Evolutionary conservation across 192 early-diverging fungal genomes (phyloP).

Genomic region (Coemansia sp.): DNA sequence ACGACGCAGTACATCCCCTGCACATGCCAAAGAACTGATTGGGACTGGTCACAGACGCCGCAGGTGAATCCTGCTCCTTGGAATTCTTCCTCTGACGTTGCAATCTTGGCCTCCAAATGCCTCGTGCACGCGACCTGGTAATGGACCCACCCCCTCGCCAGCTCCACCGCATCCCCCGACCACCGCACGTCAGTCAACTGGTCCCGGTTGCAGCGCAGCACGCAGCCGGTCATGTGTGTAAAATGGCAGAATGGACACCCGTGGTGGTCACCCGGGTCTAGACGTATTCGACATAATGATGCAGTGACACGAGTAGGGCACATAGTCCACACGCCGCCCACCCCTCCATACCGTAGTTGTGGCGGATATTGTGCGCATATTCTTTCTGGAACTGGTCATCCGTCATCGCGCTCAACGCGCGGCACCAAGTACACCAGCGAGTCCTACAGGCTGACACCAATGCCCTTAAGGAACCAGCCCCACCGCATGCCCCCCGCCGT

Average conservation of each 20-base stretch:
- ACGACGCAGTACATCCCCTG: no score
- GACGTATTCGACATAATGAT: slow-evolving; percentile 83
- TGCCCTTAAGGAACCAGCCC: slow-evolving; percentile 92
- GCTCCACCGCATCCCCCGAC: slow-evolving; percentile 61
- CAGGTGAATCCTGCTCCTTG: slow-evolving; percentile 7
- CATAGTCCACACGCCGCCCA: slow-evolving; percentile 75
- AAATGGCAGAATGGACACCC: slow-evolving; percentile 95
- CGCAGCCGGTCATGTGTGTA: slow-evolving; percentile 60
- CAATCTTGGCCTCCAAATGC: slow-evolving; percentile 75
- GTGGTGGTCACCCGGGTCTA: slow-evolving; percentile 79
- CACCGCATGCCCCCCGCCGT: slow-evolving; percentile 87
- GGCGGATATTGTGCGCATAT: slow-evolving; percentile 92
- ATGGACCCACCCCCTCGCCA: slow-evolving; percentile 72
- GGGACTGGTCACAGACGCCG: no score
- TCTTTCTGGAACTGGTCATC: slow-evolving; percentile 91
- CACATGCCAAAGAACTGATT: no score
- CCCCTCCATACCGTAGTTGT: slow-evolving; percentile 95
- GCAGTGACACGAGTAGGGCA: slow-evolving; percentile 77
- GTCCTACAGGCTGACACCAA: slow-evolving; percentile 85
- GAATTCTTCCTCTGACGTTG: slow-evolving; percentile 11
- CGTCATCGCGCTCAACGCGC: slow-evolving; percentile 71
- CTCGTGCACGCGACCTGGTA: slow-evolving; percentile 93
- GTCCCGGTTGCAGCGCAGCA: slow-evolving; percentile 56
- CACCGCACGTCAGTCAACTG: slow-evolving; percentile 58
- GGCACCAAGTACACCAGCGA: slow-evolving; percentile 90